Evolutionary conservation across 805 yeast genomes (phyloP).

Genomic region (Wickerhamiella cacticola): DNA sequence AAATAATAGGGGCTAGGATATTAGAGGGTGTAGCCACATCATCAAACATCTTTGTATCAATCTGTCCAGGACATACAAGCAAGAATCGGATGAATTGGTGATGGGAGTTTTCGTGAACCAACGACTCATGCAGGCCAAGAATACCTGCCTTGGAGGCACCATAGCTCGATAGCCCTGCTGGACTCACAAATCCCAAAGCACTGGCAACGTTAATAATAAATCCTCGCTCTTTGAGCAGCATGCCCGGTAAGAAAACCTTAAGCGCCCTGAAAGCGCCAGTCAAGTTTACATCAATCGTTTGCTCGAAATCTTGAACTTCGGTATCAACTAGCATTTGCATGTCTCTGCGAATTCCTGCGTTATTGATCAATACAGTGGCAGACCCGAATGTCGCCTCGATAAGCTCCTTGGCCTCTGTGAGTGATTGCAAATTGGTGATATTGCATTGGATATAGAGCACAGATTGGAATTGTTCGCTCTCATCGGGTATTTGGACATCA

Average conservation of each 20-base stretch:
- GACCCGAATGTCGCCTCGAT: slow-evolving; percentile 43
- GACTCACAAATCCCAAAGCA: slow-evolving; percentile 72
- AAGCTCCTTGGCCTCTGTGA: slow-evolving; percentile 32
- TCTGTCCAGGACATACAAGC: slow-evolving; percentile 78
- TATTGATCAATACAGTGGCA: slow-evolving; percentile 63
- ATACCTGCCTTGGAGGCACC: slow-evolving; percentile 87
- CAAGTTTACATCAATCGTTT: slow-evolving; percentile 54
- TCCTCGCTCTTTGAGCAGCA: slow-evolving; percentile 53
- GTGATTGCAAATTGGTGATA: slow-evolving; percentile 42
- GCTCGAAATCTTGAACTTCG: slow-evolving; percentile 46
- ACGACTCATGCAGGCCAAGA: slow-evolving; percentile 71
- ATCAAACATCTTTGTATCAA: slow-evolving; percentile 61
- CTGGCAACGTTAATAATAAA: slow-evolving; percentile 74
- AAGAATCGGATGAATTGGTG: slow-evolving; percentile 53
- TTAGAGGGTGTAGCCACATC: slow-evolving; percentile 64
- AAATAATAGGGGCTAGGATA: slow-evolving; percentile 70
- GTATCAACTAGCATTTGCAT: slow-evolving; percentile 32
- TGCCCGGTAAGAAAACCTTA: slow-evolving; percentile 59
- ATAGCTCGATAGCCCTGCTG: slow-evolving; percentile 65
- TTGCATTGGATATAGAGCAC: slow-evolving; percentile 58
- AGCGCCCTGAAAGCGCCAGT: slow-evolving; percentile 57
- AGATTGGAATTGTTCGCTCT: slow-evolving; percentile 27
- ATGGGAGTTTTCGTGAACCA: slow-evolving; percentile 47
- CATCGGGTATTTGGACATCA: slow-evolving; percentile 41
- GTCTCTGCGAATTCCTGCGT: slow-evolving; percentile 53